phyloP scores from a whole-genome alignment of 2,329 filamentous ascomycete genomes.

The Aspergillus tubingensis region DNA sequence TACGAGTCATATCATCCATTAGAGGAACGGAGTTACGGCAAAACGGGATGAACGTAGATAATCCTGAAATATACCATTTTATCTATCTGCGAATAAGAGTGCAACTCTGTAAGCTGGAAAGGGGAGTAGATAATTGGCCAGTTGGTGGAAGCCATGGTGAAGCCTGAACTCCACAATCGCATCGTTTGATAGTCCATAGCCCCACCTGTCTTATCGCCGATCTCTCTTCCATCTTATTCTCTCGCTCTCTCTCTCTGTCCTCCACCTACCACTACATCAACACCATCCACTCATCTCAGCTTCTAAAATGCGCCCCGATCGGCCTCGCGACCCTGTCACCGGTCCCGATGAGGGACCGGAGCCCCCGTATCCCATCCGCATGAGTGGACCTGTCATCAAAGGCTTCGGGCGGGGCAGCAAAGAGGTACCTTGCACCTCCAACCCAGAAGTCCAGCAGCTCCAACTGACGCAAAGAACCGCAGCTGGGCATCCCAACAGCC shows the following conservation, averaged over 20 bases:
- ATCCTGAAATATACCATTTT: not conserved
- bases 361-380: conserved; percentile 76
- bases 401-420: conserved; percentile 93
- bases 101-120: too few species aligned
- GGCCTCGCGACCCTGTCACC: conserved; percentile 67
- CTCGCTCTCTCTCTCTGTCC: not conserved
- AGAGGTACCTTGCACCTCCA: conserved; percentile 58
- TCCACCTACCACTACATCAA: not conserved
- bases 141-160: not conserved
- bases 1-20: conserved; percentile 6
- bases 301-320: conserved; percentile 48
- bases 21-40: conserved; percentile 9
- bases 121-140: not conserved
- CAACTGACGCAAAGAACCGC: not conserved
- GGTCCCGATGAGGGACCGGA: conserved; percentile 74
- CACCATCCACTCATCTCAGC: not conserved
- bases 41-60: not conserved
- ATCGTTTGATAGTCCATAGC: not conserved
- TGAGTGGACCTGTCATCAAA: conserved; percentile 85
- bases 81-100: too few species aligned
- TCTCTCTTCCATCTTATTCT: not conserved
- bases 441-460: too few species aligned
- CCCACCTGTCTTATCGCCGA: conserved; percentile 2
- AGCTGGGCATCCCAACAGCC: conserved; percentile 95
- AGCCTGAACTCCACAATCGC: too few species aligned